Conservation (phyloP, 345 rosid genomes). For the Citrus unshiu region DNA sequence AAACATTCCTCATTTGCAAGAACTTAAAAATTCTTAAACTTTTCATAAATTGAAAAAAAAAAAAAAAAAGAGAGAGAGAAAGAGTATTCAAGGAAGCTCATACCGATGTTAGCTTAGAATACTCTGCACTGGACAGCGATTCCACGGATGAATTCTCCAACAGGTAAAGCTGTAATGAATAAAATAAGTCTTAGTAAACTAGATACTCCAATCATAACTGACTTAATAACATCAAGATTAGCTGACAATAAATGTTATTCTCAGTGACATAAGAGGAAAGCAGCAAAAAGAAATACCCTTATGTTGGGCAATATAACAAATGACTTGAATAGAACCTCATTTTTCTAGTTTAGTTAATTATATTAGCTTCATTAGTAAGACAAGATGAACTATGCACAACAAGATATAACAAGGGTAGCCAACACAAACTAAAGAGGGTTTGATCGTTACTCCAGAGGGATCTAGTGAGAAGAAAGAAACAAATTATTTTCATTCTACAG, state of each 20-base stretch:
- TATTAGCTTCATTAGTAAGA: not conserved
- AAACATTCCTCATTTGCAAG: conserved; percentile 2
- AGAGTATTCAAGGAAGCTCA: conserved; percentile 42
- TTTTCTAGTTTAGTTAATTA: not conserved
- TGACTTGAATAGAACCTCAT: not conserved
- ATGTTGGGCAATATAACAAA: not conserved
- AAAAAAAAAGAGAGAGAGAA: too few relatives aligned
- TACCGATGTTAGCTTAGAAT: conserved; percentile 94
- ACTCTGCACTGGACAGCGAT: conserved; percentile 82
- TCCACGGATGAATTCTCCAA: conserved; percentile 85
- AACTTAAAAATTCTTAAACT: not conserved
- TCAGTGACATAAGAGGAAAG: conserved; percentile 1
- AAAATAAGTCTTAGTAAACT: not conserved
- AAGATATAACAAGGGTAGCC: not conserved
- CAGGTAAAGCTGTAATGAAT: conserved; percentile 64
- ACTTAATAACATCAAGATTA: not conserved
- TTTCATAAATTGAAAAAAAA: not conserved
- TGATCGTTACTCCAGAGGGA: not conserved
- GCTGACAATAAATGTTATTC: not conserved
- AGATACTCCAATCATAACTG: not conserved
- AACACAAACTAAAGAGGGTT: not conserved
- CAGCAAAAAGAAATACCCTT: not conserved
- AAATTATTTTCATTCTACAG: not conserved
- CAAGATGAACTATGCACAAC: not conserved
- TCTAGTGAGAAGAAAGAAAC: not conserved